Base-by-base conservation (phyloP, 805 yeast genomes). In the Clavispora fructus region DNA sequence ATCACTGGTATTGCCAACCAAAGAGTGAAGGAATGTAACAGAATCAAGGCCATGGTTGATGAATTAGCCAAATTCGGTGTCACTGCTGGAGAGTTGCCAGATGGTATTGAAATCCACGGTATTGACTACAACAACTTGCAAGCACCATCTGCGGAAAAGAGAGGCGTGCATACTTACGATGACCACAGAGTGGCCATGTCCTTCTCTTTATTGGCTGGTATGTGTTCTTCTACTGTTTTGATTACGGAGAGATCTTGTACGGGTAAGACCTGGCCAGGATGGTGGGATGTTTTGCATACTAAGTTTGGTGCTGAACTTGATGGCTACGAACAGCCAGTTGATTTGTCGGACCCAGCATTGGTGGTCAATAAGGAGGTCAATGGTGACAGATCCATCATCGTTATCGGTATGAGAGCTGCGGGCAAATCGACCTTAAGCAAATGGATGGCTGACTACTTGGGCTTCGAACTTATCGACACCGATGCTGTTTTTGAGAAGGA, bases 181-280 rank as follows among this genome's bases (percentile, higher is more conserved):
- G 99, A 94, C 60, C 99, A 94, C 65, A 80, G 99, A 60, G 97
- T 94, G 27, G 99, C 99, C 9, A 94, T 94, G 99, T 87, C 96
- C 47, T 86, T 94, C 67, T 87, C 96, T 4, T 73, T 94, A 48
- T 69, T 94, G 44, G 92, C 97, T 4, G 89, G 95, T 31, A 73
- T 87, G 57, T 77, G 79, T 42, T 62, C 67, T 39, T 73, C 71
- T 4, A 82, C 87, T 1, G 92, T 86, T 1, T 71, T 82, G 52
- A 81, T 94, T 48, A 80, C 84, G 54, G 97, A 92, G 61, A 82
- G 97, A 67, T 79, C 85, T 25, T 89, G 97, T 62, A 95, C 97
- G 1, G 95, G 92, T 47, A 94, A 94, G 71, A 94, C 99, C 0
- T 94, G 99, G 99, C 99, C 99, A 17, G 98, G 97, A 33, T 94